Base-by-base conservation (phyloP, 176 grass and related monocot genomes). In the Bothriochloa decipiens region DNA sequence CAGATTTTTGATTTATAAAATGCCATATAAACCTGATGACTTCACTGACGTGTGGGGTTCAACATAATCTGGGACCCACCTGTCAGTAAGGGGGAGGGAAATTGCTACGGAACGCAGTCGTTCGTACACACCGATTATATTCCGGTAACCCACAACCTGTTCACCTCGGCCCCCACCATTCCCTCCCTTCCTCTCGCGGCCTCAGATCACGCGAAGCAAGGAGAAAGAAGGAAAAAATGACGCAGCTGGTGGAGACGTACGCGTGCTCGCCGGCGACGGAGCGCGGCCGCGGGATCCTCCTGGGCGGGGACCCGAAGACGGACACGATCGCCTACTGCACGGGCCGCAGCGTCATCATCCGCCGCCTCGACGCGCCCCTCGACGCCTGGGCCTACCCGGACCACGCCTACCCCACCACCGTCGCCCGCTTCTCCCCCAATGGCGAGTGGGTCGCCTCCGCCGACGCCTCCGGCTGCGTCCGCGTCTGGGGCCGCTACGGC, bases 361-460 rank as follows among this genome's bases (percentile, higher is more conserved):
- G 93, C 76, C 93, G 93, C 74, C 96, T 99, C 37, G 85, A 81
- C 60, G 88, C 88, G 78, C 93, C 93, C 15, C 89, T 99, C 68
- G 87, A 94, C 4, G 78, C 83, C 7, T 89, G 80, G 68, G 86
- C 88, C 75, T 99, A 99, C 78, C 91, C 83, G 18, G 96, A 99
- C 22, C 96, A 99, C 86, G 93, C 89, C 67, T 93, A 99, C 82
- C 93, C 89, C 35, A 83, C 90, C 74, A 92, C 96, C 45, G 93
- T 96, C 46, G 96, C 96, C 3, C 93, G 96, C 49, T 92, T 99
- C 88, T 99, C 93, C 49, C 96, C 96, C 58, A 99, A 99, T 67
- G 89, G 96, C 18, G 96, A 99, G 89, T 99, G 96, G 96, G 81
- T 99, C 66, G 96, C 96, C 33, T 96, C 96, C 37, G 96, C 91